Base-by-base conservation (phyloP, 768 basidiomycete genomes). In the Stropharia rugosoannulata region DNA sequence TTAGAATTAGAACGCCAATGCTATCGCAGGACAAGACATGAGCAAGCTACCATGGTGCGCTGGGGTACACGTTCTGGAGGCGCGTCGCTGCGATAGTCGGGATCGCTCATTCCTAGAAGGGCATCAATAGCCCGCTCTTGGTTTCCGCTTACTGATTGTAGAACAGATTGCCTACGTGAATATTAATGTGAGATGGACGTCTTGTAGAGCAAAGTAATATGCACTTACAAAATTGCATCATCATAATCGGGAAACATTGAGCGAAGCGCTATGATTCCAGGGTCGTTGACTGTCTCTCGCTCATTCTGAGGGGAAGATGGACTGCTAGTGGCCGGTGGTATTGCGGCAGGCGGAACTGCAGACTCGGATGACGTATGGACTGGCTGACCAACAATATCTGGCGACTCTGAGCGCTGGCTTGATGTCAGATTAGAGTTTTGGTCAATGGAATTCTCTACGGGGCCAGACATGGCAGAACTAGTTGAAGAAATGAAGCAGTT, bases 21-120 rank as follows among this genome's bases (percentile, higher is more conserved):
- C 51, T 16, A 46, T 29, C 16, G 60, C 41, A 16, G 25, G 22
- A 43, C 27, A 32, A 43, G 47, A 18, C 16, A 16, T 44, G n/a
- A 18, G 73, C 73, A 61, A 58, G 69, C 57, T 56, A 70, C 54
- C 52, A 64, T 59, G 53, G 67, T 66, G n/a, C 56, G 44, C 43
- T 56, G 59, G 3, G 60, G 58, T n/a, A 57, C 62, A 5, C 43
- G 47, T 25, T 62, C 45, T 58, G 59, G 8, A 59, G 56, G 61
- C 12, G 75, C 66, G 3, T 84, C 76, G 44, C 72, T 70, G 54
- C 66, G 77, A 64, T 88, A 93, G 6, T 85, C 78, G 1, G 91
- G 91, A 71, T 95, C 93, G 70, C 80, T 92, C 92, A 95, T 93
- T 9, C 86, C 87, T 6, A 95, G 80, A 8, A 95, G 76, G 1